Evolutionary conservation across 768 basidiomycete genomes (phyloP).

Genomic region (Arthromyces matolae): DNA sequence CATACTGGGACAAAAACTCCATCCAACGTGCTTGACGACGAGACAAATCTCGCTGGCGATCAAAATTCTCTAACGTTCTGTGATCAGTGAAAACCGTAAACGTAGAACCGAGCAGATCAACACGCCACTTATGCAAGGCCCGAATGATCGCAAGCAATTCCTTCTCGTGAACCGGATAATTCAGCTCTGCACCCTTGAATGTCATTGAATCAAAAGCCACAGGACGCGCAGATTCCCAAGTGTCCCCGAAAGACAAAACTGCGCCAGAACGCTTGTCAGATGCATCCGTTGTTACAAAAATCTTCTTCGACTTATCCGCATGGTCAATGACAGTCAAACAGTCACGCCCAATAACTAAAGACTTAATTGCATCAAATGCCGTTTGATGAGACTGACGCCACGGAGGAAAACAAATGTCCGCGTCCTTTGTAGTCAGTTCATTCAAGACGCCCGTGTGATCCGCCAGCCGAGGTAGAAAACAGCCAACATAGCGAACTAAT

Average conservation of each 20-base stretch:
- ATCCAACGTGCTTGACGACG: slow-evolving; percentile 28
- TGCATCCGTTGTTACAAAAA: slow-evolving; percentile 30
- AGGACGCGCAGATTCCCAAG: no score
- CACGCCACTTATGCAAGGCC: no score
- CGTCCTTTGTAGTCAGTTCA: not conserved
- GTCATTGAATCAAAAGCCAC: no score
- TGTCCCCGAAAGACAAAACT: slow-evolving; percentile 6
- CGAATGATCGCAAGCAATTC: no score
- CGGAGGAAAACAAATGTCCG: not conserved
- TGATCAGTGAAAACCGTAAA: no score
- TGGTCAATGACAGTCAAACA: not conserved
- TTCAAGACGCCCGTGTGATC: not conserved
- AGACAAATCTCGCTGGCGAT: not conserved
- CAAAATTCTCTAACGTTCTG: no score
- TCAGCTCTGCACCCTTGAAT: no score
- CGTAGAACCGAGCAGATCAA: no score
- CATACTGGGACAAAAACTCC: slow-evolving; percentile 31
- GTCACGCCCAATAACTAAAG: no score
- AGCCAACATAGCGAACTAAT: not conserved
- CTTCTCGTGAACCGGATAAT: no score
- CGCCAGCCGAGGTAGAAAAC: not conserved
- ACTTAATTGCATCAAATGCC: no score
- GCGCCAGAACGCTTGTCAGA: slow-evolving; percentile 15
- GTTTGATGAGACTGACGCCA: not conserved
- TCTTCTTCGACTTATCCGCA: slow-evolving; percentile 10